Evolutionary conservation across 345 rosid species (phyloP).

Genomic region (Brassica incana): DNA sequence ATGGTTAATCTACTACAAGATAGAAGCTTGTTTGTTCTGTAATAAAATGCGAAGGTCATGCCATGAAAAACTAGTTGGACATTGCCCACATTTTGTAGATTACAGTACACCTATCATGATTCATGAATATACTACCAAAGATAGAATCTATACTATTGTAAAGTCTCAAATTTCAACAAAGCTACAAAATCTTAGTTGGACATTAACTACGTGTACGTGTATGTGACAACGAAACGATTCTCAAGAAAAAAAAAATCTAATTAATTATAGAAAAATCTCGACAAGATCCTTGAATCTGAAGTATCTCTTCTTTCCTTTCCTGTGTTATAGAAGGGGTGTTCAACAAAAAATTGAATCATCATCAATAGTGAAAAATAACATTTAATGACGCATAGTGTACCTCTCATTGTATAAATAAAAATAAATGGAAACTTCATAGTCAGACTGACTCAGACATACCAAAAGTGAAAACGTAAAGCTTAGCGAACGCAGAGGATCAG

Average conservation of each 20-base stretch:
- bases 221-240: not conserved
- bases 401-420: not conserved
- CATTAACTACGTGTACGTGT: not conserved
- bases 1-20: not conserved
- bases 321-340: not conserved
- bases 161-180: not conserved
- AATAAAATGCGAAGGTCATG: not conserved
- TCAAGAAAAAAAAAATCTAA: not conserved
- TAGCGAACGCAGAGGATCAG: not conserved
- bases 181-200: not conserved
- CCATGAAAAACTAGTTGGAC: not conserved
- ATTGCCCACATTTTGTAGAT: not conserved
- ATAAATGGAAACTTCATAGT: constrained; percentile 3
- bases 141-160: not conserved
- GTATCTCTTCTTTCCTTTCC: not conserved
- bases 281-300: not conserved
- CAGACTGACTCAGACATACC: not conserved
- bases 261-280: not conserved
- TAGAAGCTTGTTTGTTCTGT: not conserved
- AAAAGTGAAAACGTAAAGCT: not conserved
- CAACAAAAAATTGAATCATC: not conserved
- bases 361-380: not conserved
- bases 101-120: not conserved
- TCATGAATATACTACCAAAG: not conserved
- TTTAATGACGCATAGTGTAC: not conserved